Conservation (phyloP, 371 early-diverging fungal species). For the Mortierella sp. region DNA sequence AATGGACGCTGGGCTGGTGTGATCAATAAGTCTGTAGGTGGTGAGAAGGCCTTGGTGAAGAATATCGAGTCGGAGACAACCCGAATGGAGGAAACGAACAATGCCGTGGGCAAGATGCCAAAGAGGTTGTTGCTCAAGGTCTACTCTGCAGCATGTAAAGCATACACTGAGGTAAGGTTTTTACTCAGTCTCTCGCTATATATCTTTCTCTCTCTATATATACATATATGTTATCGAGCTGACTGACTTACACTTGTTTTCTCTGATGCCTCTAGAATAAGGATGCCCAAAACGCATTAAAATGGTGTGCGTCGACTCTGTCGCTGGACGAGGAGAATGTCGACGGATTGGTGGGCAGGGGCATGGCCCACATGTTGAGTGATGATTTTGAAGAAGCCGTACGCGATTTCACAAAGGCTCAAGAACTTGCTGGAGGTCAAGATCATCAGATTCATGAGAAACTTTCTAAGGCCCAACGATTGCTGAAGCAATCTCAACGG, state of each 20-base stretch:
- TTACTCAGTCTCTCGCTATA: not conserved
- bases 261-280: slow-evolving; percentile 43
- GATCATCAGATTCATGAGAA: slow-evolving; percentile 69
- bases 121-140: slow-evolving; percentile 65
- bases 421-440: slow-evolving; percentile 68
- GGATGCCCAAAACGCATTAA: slow-evolving; percentile 58
- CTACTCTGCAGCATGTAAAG: slow-evolving; percentile 70
- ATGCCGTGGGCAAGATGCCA: slow-evolving; percentile 59
- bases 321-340: slow-evolving; percentile 71
- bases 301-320: slow-evolving; percentile 70
- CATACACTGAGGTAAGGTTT: slow-evolving; percentile 65
- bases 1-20: slow-evolving; percentile 75
- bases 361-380: slow-evolving; percentile 72
- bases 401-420: slow-evolving; percentile 76
- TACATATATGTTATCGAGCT: no score
- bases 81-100: slow-evolving; percentile 50
- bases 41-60: slow-evolving; percentile 62
- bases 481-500: slow-evolving; percentile 76
- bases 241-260: not conserved
- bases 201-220: no score
- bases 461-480: slow-evolving; percentile 72
- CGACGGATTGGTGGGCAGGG: slow-evolving; percentile 77
- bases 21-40: slow-evolving; percentile 70
- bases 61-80: slow-evolving; percentile 61
- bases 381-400: slow-evolving; percentile 84